Percentiles rank a stretch among this genome's conserved stretches.
These are phyloP conservation scores for Tulasnella sp. DNA, from an alignment of 768 basidiomycete genomes.

Conservation along the genomic window DNA sequence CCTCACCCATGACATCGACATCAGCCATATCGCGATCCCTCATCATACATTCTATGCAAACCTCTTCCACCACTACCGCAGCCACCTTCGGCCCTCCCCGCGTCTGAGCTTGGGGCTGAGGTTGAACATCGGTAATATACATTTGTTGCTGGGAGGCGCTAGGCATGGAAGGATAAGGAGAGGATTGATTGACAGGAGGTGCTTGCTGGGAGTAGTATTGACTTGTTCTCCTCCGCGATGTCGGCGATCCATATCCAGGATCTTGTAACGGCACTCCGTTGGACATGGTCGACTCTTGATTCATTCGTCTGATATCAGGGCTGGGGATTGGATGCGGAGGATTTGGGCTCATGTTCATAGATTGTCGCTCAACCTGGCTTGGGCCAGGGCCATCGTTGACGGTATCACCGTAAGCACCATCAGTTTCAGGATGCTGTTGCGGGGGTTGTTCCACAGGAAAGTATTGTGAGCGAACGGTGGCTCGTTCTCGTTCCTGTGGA, in stretches of 20 bases:
- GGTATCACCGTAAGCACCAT: too few species aligned
- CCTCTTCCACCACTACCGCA: constrained; percentile 37
- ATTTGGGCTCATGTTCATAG: neutral
- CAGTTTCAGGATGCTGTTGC: too few species aligned
- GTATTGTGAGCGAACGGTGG: constrained; percentile 3
- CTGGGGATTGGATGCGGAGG: neutral
- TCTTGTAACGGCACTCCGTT: neutral
- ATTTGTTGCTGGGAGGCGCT: neutral
- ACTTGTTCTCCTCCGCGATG: neutral
- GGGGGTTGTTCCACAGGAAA: neutral
- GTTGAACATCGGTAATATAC: neutral
- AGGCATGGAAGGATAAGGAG: constrained; percentile 11
- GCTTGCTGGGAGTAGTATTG: neutral
- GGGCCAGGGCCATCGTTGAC: neutral
- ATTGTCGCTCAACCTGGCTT: neutral
- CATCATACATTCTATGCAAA: constrained; percentile 97
- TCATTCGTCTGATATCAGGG: neutral
- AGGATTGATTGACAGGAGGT: neutral
- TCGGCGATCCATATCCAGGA: neutral
- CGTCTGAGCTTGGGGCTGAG: neutral
- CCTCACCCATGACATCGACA: constrained; percentile 75
- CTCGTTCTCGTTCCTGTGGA: too few species aligned
- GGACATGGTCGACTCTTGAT: neutral
- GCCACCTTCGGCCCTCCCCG: constrained; percentile 5
- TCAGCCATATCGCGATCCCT: constrained; percentile 97